Percentiles rank a stretch among this genome's conserved stretches.
Evolutionary conservation across 257 asterid genomes (phyloP).

Genomic region (Primulina huaijiensis): DNA sequence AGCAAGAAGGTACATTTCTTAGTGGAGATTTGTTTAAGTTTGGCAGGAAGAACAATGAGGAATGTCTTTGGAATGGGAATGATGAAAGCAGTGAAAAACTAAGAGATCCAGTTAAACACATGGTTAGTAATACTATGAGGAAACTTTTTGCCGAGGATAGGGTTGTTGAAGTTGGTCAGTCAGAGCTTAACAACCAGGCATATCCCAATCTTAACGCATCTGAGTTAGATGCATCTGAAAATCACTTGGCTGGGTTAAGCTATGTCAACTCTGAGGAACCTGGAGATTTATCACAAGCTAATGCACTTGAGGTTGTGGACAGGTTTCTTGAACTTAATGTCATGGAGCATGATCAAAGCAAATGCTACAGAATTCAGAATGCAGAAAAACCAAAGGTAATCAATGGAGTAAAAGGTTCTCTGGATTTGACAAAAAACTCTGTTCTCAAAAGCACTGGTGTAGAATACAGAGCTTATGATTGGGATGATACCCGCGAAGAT

Average conservation of each 20-base stretch:
- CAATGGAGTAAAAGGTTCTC: constrained; percentile 63
- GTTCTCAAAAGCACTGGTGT: constrained; percentile 31
- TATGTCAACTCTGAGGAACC: constrained; percentile 85
- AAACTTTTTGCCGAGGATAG: constrained; percentile 69
- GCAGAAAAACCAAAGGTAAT: constrained; percentile 38
- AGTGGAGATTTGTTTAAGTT: constrained; percentile 26
- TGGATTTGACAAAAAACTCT: constrained; percentile 56
- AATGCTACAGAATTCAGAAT: constrained; percentile 27
- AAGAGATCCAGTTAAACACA: constrained; percentile 31
- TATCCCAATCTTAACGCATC: constrained; percentile 30
- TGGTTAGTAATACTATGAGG: constrained; percentile 51
- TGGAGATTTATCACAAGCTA: constrained; percentile 80
- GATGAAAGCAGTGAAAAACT: constrained; percentile 32
- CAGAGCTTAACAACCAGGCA: constrained; percentile 36
- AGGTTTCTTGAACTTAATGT: constrained; percentile 65
- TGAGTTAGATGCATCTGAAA: constrained; percentile 33
- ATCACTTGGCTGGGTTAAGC: constrained; percentile 68
- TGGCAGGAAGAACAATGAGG: constrained; percentile 29
- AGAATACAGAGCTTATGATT: constrained; percentile 52
- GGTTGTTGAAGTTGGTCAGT: constrained; percentile 30
- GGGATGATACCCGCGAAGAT: constrained; percentile 83
- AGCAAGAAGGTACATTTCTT: constrained; percentile 28
- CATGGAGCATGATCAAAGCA: constrained; percentile 41
- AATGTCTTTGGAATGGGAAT: constrained; percentile 27
- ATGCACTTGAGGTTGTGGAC: constrained; percentile 83